Evolutionary conservation across 495 filamentous ascomycete genomes (phyloP).

Genomic region (Aspergillus affinis): DNA sequence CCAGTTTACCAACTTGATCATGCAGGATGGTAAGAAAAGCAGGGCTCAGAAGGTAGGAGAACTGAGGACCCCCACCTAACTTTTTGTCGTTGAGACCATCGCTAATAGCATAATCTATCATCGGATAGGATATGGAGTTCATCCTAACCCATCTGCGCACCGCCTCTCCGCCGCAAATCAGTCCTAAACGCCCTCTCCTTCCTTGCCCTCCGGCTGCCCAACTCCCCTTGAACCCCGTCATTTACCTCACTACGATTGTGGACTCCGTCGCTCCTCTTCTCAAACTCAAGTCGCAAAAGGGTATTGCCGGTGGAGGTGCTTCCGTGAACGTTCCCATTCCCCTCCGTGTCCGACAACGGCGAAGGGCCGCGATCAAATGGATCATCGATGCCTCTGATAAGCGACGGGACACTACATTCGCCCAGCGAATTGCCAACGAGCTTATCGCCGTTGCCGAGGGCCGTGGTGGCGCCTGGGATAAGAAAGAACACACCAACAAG

Average conservation of each 20-base stretch:
- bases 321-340: constrained; percentile 82
- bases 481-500: constrained; percentile 69
- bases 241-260: constrained; percentile 82
- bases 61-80: too few relatives aligned
- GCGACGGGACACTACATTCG: constrained; percentile 65
- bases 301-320: constrained; percentile 80
- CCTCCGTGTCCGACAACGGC: constrained; percentile 68
- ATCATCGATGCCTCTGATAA: constrained; percentile 79
- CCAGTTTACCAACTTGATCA: constrained; percentile 86
- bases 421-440: constrained; percentile 81
- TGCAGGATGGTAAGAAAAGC: constrained; percentile 83
- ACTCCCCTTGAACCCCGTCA: constrained; percentile 73
- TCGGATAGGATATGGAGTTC: constrained; percentile 71
- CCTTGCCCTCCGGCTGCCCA: constrained; percentile 69
- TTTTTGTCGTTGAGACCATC: too few relatives aligned
- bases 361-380: constrained; percentile 78
- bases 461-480: constrained; percentile 77
- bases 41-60: constrained; percentile 73
- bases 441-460: constrained; percentile 87
- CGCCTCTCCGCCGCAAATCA: constrained; percentile 68
- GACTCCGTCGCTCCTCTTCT: constrained; percentile 94
- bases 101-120: neutral
- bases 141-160: constrained; percentile 89
- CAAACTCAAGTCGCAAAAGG: constrained; percentile 70
- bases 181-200: constrained; percentile 67